Base-by-base conservation (phyloP, 805 yeast genomes). In the Vanderwaltozyma tropicalis region DNA sequence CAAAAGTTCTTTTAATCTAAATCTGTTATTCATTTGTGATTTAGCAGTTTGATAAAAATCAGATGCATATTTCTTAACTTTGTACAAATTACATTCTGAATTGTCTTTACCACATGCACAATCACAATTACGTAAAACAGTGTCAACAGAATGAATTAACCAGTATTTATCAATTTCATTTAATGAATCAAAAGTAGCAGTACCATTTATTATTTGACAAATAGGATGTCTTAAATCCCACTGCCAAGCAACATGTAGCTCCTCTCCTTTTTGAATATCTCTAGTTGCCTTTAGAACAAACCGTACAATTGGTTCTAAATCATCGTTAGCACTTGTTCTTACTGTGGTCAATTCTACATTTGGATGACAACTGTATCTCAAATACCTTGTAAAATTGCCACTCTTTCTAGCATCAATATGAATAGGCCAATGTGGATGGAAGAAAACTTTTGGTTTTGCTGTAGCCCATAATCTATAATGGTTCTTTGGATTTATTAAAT, bases 141-240 rank as follows among this genome's bases (percentile, higher is more conserved):
- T 71, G 45, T 79, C 86, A 18, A 80, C 65, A 6, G 82, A 74
- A 19, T 76, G 68, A 2, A 81, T 72, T 32, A 82, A 52, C 14
- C 68, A 62, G 3, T 74, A 68, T 46, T 75, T 76, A 38, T 74
- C 76, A 1, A 64, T 61, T 31, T 74, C 75, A 6, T 64, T 48
- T 20, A 80, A 60, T 18, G 69, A 69, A 34, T 79, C 86, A 53
- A 78, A 74, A 26, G 61, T 51, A 50, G 59, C 45, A 21, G 62
- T 56, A n/a, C 70, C 63, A 19, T 63, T 57, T 19, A 71, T 64
- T 38, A 81, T 60, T 45, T 69, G 68, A 37, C 65, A 62, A 28
- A 86, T 81, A 2, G 96, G 95, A 54, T 87, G 95, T 14, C 63
- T 45, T 3, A 60, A 53, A 52, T 87, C 95, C 95, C 96, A 89